Evolutionary conservation across 805 yeast species (phyloP).

Genomic region (Nakazawaea ishiwadae): DNA sequence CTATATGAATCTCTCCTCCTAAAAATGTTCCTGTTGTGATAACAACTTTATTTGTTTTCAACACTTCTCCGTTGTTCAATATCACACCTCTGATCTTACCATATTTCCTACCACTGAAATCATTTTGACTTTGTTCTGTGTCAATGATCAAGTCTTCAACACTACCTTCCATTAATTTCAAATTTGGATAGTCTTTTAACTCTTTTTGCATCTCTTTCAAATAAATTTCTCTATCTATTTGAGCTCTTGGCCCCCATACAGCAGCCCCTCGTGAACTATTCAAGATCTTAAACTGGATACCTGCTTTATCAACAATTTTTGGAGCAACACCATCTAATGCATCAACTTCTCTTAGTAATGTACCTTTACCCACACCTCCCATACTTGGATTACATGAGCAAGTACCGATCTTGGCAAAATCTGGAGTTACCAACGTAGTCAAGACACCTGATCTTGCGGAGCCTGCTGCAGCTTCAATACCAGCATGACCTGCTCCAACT

Average conservation of each 20-base stretch:
- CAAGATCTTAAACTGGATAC: conserved; percentile 83
- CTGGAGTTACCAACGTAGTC: conserved; percentile 77
- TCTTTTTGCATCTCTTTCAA: conserved; percentile 72
- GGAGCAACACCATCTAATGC: conserved; percentile 94
- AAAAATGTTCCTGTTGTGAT: conserved; percentile 95
- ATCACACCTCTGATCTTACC: conserved; percentile 67
- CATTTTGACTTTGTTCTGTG: conserved; percentile 20
- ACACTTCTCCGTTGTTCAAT: conserved; percentile 57
- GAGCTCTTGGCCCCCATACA: conserved; percentile 98
- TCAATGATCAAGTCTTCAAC: conserved; percentile 82
- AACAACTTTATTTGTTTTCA: conserved; percentile 65
- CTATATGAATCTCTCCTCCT: conserved; percentile 93
- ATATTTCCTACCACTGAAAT: conserved; percentile 32
- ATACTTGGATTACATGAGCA: conserved; percentile 96
- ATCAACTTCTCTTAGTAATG: conserved; percentile 86
- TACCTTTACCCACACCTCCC: conserved; percentile 99
- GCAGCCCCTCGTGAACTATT: conserved; percentile 92
- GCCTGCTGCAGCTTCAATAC: conserved; percentile 95
- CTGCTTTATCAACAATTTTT: conserved; percentile 84
- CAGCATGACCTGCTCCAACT: conserved; percentile 98
- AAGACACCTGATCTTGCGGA: conserved; percentile 77
- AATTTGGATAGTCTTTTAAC: conserved; percentile 49
- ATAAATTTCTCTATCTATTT: conserved; percentile 83
- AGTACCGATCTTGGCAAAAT: conserved; percentile 71
- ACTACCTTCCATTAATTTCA: conserved; percentile 62